phyloP scores from a whole-genome alignment of 139 green algal genomes.

The Bryopsis sp. region DNA sequence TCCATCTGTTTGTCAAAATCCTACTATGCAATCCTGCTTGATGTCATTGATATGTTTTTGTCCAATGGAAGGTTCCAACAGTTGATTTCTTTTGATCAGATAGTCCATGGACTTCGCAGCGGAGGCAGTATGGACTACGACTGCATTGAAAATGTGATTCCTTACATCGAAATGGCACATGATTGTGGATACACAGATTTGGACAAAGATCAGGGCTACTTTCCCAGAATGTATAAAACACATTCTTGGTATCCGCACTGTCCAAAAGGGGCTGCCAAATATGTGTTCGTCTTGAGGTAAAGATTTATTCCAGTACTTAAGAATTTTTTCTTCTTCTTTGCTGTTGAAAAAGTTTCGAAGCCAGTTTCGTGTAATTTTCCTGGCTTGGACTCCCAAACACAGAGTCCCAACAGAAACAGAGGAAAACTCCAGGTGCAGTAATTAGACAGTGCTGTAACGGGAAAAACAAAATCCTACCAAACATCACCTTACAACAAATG shows the following conservation, averaged over 20 bases:
- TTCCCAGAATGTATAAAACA: slow-evolving; percentile 32
- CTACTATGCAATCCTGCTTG: no score
- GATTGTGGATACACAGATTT: slow-evolving; percentile 27
- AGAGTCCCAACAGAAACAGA: no score
- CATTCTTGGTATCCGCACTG: slow-evolving; percentile 27
- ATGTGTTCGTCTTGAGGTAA: slow-evolving; percentile 29
- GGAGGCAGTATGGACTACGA: slow-evolving; percentile 39
- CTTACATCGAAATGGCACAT: slow-evolving; percentile 27
- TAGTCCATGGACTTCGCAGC: slow-evolving; percentile 34
- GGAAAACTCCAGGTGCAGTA: no score
- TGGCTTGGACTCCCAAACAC: no score
- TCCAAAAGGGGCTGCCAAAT: slow-evolving; percentile 24
- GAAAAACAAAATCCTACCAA: no score
- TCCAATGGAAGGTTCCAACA: background rate
- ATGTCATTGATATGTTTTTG: no score
- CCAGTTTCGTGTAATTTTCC: no score
- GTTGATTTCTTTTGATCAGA: slow-evolving; percentile 22
- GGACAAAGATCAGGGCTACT: slow-evolving; percentile 15
- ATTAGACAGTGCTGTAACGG: no score
- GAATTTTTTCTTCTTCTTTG: no score
- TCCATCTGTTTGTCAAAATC: no score
- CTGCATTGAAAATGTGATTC: slow-evolving; percentile 35
- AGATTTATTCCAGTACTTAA: background rate
- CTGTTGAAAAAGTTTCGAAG: no score
- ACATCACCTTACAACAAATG: no score